Percentiles rank a stretch among this genome's conserved stretches.
Conservation (phyloP, 495 filamentous ascomycete species). For the Hypomontagnella submonticulosa region DNA sequence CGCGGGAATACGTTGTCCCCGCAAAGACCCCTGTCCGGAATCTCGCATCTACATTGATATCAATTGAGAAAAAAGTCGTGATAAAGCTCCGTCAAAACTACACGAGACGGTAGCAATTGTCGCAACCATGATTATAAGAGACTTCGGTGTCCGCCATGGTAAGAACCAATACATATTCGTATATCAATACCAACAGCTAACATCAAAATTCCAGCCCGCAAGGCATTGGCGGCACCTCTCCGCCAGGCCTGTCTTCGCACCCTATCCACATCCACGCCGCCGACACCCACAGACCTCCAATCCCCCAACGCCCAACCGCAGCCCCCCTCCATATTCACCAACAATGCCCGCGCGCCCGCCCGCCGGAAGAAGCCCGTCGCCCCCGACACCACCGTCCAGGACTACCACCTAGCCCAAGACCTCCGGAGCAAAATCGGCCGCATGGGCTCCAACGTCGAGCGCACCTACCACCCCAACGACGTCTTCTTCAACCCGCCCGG, state of each 20-base stretch:
- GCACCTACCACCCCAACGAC: constrained; percentile 73
- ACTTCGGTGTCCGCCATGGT: constrained; percentile 62
- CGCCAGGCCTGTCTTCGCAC: constrained; percentile 52
- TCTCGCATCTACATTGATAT: constrained; percentile 5
- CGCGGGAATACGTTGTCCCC: constrained; percentile 27
- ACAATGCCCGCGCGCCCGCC: constrained; percentile 25
- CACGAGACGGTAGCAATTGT: constrained; percentile 6
- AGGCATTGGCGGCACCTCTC: constrained; percentile 55
- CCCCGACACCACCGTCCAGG: constrained; percentile 46
- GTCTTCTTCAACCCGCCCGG: constrained; percentile 76
- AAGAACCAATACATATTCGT: constrained; percentile 16
- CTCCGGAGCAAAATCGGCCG: constrained; percentile 48
- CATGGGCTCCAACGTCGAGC: constrained; percentile 65
- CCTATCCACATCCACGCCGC: constrained; percentile 43
- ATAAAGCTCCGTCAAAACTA: constrained; percentile 21
- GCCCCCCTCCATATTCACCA: constrained; percentile 41
- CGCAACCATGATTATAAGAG: constrained; percentile 64
- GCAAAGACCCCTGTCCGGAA: constrained; percentile 17
- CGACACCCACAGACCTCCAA: constrained; percentile 36
- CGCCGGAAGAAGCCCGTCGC: constrained; percentile 42
- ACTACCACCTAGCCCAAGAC: constrained; percentile 41
- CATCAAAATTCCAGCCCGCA: constrained; percentile 52
- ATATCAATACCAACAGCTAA: constrained; percentile 23
- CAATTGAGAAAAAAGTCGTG: constrained; percentile 35
- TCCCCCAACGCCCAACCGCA: constrained; percentile 16